Base-by-base conservation (phyloP, 371 early-diverging fungal species). In the Lichtheimia corymbifera region DNA sequence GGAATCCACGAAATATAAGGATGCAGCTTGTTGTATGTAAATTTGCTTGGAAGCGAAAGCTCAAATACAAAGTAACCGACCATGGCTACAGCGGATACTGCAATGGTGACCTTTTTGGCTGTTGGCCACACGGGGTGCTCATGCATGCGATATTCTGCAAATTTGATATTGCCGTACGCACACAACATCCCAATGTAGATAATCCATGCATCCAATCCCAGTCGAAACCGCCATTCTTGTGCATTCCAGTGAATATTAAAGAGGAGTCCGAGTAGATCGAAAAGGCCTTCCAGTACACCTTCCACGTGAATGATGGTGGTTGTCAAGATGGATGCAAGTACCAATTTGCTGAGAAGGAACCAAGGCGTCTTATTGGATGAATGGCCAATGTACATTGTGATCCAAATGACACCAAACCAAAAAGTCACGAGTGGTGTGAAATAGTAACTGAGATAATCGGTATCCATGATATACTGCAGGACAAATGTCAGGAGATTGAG, bases 381-480 rank as follows among this genome's bases (percentile, higher is more conserved):
- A 35, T 81, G 67, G 1, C 71, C 72, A 22, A 86, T 53, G 28
- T 80, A 75, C 89, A 92, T 87, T 28, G 85, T 85, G 9, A 74
- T 57, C 79, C 86, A 92, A 20, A 91, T 84, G 44, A 84, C 66
- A 35, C 81, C 55, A 59, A 89, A 88, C 86, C 90, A 92, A 56
- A 85, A 82, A 14, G 85, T 78, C 40, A 88, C 88, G 53, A 92
- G 67, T 9, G 91, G 91, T 12, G 90, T 84, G 64, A 91, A 91
- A 62, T 92, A 91, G 62, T 91, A 92, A 45, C 82, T 83, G 53
- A 89, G 74, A 41, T 88, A 88, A 60, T 83, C 73, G 18, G 86
- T 84, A 65, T 80, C 72, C 88, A 90, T 91, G 2, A 82, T 70
- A 58, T 86, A 90, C 4, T 83, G 73, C 42, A 92, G 70, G 3